Base-by-base conservation (phyloP, 2,329 filamentous ascomycete genomes). In the Alternaria dauci region DNA sequence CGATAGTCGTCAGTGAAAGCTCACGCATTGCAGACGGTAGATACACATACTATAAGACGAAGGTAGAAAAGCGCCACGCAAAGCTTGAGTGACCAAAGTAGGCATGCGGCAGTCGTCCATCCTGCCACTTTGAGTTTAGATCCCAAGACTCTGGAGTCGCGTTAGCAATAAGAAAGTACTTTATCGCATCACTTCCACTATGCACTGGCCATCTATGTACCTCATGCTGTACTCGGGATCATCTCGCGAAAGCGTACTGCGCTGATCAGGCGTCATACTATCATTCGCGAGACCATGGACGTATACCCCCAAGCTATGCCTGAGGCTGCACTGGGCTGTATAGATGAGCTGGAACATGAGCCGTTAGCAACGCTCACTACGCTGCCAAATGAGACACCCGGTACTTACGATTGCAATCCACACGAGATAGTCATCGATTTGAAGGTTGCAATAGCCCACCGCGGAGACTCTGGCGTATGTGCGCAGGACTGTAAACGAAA, bases 1-100 rank as follows among this genome's bases (percentile, higher is more conserved):
- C 12, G 7, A 9, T 34, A 5, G 1, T 7, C 4, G 28, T 48
- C 8, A 48, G 46, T 34, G 12, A 11, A 48, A 34, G 18, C 30
- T 25, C 2, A 1, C 12, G 1, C 2, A 6, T 0, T 5, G n/a
- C 20, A 0, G n/a, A 12, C 8, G 11, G 23, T 25, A 1, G 7
- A n/a, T n/a, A 6, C 32, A n/a, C 66, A 5, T 54, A 70, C 68
- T 71, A 59, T 65, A 18, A 89, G 77, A 48, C 86, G 80, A 8
- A 82, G 79, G 67, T 87, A 88, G 68, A 88, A 88, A 38, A 83
- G 77, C 4, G 84, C 79, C 78, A 88, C 81, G 52, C 86, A 86
- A 5, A 80, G 75, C 72, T 88, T 88, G 47, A 88, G 74, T 25
- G 81, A 75, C 81, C 82, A 86, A 34, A 87, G 73, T 18, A 87